Evolutionary conservation across 1,284 basidiomycete genomes (phyloP).

Genomic region (Somion occarium): DNA sequence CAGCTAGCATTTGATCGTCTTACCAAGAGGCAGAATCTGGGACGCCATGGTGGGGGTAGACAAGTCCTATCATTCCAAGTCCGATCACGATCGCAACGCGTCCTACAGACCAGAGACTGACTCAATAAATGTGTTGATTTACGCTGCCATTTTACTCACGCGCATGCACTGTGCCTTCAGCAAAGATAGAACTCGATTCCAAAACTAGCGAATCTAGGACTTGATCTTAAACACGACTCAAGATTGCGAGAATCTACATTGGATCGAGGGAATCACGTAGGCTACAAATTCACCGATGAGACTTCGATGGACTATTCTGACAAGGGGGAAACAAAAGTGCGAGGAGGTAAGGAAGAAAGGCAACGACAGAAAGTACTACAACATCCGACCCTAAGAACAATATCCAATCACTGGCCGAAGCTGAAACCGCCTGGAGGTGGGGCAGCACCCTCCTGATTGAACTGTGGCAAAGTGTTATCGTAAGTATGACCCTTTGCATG

Average conservation of each 20-base stretch:
- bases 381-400: neutral
- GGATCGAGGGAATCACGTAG: slow-evolving; percentile 1
- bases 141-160: neutral
- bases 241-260: too few relatives aligned
- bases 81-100: neutral
- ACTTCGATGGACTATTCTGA: slow-evolving; percentile 4
- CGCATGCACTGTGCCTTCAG: neutral
- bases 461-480: slow-evolving; percentile 40
- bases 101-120: too few relatives aligned
- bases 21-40: slow-evolving; percentile 57
- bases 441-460: slow-evolving; percentile 76
- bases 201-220: too few relatives aligned
- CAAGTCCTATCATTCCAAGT: slow-evolving; percentile 3
- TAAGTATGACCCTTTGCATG: too few relatives aligned
- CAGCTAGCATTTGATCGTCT: slow-evolving; percentile 7
- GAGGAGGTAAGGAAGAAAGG: slow-evolving; percentile 6
- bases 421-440: slow-evolving; percentile 95
- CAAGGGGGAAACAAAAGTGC: neutral
- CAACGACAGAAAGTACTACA: slow-evolving; percentile 4
- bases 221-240: too few relatives aligned
- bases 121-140: neutral
- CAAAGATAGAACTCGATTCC: too few relatives aligned
- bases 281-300: slow-evolving; percentile 3
- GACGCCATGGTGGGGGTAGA: slow-evolving; percentile 43
- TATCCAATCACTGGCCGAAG: slow-evolving; percentile 56